These are phyloP conservation scores for Vitis hybrid DNA, from an alignment of 177 flowering plant genomes.

Conservation along the genomic window DNA sequence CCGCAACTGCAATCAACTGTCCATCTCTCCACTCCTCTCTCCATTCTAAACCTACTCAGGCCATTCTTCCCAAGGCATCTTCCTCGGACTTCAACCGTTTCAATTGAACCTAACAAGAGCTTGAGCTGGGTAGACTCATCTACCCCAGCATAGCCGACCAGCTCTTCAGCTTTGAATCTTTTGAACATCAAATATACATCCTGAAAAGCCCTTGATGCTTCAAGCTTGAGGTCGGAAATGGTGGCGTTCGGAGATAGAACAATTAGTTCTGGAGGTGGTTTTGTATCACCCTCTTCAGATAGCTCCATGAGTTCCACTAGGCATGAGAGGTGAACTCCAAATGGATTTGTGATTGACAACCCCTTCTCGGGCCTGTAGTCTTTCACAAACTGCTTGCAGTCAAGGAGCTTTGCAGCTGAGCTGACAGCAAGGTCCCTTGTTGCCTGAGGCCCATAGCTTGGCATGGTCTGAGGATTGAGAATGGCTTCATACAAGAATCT, in stretches of 20 bases:
- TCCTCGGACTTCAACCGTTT: conserved; percentile 46
- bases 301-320: conserved; percentile 49
- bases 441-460: conserved; percentile 25
- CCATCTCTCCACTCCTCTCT: conserved; percentile 77
- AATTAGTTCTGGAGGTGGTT: conserved; percentile 65
- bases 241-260: conserved; percentile 54
- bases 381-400: conserved; percentile 90
- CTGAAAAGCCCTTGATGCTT: conserved; percentile 60
- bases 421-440: conserved; percentile 25
- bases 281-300: conserved; percentile 24
- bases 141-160: conserved; percentile 45
- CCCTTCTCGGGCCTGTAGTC: conserved; percentile 39
- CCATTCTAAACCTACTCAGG: conserved; percentile 54
- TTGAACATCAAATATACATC: conserved; percentile 65
- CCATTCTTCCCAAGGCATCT: conserved; percentile 40
- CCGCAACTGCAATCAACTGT: conserved; percentile 82
- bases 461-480: conserved; percentile 55
- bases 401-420: conserved; percentile 64
- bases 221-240: conserved; percentile 60
- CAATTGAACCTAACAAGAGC: conserved; percentile 43
- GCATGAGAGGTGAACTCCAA: conserved; percentile 37
- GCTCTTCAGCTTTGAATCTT: conserved; percentile 59
- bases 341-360: conserved; percentile 11
- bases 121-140: conserved; percentile 47
- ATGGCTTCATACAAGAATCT: conserved; percentile 52